Evolutionary conservation across 2,329 filamentous ascomycete species (phyloP).

Genomic region (Dendryphion nanum): DNA sequence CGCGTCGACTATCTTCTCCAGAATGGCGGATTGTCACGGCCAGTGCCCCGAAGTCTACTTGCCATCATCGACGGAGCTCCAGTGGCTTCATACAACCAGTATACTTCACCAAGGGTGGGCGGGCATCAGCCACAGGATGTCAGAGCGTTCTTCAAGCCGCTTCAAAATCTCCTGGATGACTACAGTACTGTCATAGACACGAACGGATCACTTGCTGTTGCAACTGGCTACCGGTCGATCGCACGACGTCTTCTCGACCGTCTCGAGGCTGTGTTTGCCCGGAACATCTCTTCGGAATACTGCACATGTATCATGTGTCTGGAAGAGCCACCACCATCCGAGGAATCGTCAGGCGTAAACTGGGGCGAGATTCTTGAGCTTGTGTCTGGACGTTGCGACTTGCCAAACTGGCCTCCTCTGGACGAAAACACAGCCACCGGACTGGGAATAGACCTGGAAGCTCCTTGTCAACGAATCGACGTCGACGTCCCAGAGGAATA

Average conservation of each 20-base stretch:
- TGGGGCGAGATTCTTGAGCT: slow-evolving; percentile 96
- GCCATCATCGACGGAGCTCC: slow-evolving; percentile 58
- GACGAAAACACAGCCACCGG: slow-evolving; percentile 50
- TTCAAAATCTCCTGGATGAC: slow-evolving; percentile 79
- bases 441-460: slow-evolving; percentile 54
- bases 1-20: slow-evolving; percentile 90
- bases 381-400: slow-evolving; percentile 81
- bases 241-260: slow-evolving; percentile 85
- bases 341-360: slow-evolving; percentile 65
- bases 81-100: slow-evolving; percentile 59
- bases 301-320: slow-evolving; percentile 86
- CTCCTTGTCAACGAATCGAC: slow-evolving; percentile 76
- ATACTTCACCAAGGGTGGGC: slow-evolving; percentile 51
- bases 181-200: slow-evolving; percentile 79
- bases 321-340: slow-evolving; percentile 46
- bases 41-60: slow-evolving; percentile 72
- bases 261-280: slow-evolving; percentile 88
- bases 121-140: slow-evolving; percentile 54
- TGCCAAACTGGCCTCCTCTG: slow-evolving; percentile 88
- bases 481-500: slow-evolving; percentile 94
- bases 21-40: slow-evolving; percentile 74
- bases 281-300: slow-evolving; percentile 83
- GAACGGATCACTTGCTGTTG: slow-evolving; percentile 88
- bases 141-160: slow-evolving; percentile 75
- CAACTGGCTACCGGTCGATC: slow-evolving; percentile 93